These are phyloP conservation scores for Penicillium chermesinum DNA, from an alignment of 495 filamentous ascomycete species.

Conservation along the genomic window DNA sequence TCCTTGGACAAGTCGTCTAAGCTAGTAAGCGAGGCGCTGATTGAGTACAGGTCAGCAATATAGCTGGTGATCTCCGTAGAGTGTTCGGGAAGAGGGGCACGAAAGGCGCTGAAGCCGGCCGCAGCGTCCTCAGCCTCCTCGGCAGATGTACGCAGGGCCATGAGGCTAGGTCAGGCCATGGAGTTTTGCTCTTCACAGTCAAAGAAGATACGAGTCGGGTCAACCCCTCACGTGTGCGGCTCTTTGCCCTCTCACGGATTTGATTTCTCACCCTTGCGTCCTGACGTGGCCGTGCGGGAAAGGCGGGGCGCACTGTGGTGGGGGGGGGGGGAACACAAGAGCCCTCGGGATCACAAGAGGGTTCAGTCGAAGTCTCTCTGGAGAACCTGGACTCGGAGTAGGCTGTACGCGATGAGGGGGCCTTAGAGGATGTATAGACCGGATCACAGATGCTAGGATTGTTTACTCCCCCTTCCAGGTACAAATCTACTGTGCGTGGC, in stretches of 20 bases:
- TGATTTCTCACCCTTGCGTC: slow-evolving; percentile 12
- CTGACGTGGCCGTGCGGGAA: slow-evolving; percentile 30
- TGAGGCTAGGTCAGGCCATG: slow-evolving; percentile 25
- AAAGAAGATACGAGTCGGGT: slow-evolving; percentile 1
- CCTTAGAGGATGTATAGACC: no score
- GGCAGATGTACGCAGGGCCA: slow-evolving; percentile 47
- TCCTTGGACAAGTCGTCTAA: slow-evolving; percentile 37
- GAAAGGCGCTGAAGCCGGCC: slow-evolving; percentile 47
- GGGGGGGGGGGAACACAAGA: slow-evolving; percentile 7
- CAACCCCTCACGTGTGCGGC: slow-evolving; percentile 25
- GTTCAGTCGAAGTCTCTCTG: not conserved
- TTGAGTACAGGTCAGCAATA: slow-evolving; percentile 51
- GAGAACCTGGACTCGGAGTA: no score
- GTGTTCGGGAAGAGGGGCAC: slow-evolving; percentile 46
- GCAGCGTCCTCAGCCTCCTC: slow-evolving; percentile 51
- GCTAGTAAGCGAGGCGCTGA: slow-evolving; percentile 45
- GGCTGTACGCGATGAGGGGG: no score
- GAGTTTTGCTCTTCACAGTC: not conserved
- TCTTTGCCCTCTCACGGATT: slow-evolving; percentile 12
- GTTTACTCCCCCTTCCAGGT: no score
- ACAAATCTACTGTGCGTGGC: not conserved
- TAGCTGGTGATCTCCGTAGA: slow-evolving; percentile 50
- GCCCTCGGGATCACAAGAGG: not conserved
- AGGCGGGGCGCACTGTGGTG: slow-evolving; percentile 21
- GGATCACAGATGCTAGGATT: no score